phyloP scores from a whole-genome alignment of 345 rosid species.

The Citrus medica region DNA sequence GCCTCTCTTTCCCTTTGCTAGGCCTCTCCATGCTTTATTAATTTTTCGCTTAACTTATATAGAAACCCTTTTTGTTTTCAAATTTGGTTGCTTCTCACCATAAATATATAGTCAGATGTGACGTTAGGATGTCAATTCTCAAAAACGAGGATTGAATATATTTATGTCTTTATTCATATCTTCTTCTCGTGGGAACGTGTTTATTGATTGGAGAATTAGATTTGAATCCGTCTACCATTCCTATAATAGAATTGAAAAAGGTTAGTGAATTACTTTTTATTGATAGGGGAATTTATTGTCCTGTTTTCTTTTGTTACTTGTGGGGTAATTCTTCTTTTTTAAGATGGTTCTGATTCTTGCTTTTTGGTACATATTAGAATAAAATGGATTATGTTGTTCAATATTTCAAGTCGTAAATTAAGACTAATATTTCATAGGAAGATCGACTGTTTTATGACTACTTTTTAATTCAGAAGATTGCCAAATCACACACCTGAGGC shows the following conservation, averaged over 20 bases:
- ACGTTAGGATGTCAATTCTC: neutral
- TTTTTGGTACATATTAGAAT: neutral
- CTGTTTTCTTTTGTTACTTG: neutral
- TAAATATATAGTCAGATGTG: neutral
- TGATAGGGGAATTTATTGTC: neutral
- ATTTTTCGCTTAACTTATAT: neutral
- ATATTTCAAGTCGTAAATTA: neutral
- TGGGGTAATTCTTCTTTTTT: neutral
- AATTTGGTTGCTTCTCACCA: neutral
- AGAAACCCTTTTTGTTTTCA: neutral
- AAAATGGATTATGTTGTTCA: neutral
- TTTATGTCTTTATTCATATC: neutral
- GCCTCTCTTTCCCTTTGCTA: conserved; percentile 14
- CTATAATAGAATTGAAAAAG: conserved; percentile 7
- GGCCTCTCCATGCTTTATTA: conserved; percentile 9
- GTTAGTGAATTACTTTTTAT: neutral
- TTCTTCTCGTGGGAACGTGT: conserved; percentile 10
- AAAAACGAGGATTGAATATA: conserved; percentile 7
- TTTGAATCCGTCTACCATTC: conserved; percentile 24
- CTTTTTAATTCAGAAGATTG: neutral
- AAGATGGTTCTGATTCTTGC: conserved; percentile 8
- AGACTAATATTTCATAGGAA: neutral
- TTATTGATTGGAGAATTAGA: conserved; percentile 12
- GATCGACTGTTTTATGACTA: neutral
- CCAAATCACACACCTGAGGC: neutral